A percentile compares a stretch with the other conserved stretches of the same genome.
phyloP scores from a whole-genome alignment of 805 yeast genomes.

The Lachancea fermentati region DNA sequence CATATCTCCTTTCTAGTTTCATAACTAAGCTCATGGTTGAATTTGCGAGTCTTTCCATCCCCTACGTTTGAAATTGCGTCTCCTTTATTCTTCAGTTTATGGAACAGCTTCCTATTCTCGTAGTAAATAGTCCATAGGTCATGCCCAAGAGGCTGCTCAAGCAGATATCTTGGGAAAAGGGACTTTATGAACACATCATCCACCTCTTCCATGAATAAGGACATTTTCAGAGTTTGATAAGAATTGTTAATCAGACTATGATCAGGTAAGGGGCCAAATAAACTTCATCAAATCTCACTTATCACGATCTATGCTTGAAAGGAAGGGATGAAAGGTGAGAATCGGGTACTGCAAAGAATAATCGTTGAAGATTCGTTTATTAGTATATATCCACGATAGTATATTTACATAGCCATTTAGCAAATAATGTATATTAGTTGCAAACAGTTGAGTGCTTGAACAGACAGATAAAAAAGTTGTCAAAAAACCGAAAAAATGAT shows the following conservation, averaged over 20 bases:
- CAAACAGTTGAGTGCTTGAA: conserved; percentile 22
- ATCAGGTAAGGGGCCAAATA: no score
- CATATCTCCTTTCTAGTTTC: conserved; percentile 28
- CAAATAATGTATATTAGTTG: conserved; percentile 1
- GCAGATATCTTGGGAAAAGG: conserved; percentile 27
- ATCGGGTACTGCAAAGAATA: no score
- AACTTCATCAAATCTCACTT: no score
- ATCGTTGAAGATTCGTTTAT: conserved; percentile 26
- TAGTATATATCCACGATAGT: conserved; percentile 8
- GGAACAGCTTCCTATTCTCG: conserved; percentile 24
- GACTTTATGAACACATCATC: conserved; percentile 24
- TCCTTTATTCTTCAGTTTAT: conserved; percentile 15
- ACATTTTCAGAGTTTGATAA: no score
- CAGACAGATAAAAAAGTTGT: conserved; percentile 2
- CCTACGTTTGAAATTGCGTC: conserved; percentile 3
- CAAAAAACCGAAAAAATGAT: neutral
- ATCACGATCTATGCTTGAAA: no score
- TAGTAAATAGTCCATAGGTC: conserved; percentile 24
- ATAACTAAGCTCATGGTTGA: conserved; percentile 12
- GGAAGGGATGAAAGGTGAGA: no score
- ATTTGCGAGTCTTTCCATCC: conserved; percentile 3
- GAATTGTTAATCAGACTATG: no score
- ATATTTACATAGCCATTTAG: conserved; percentile 10
- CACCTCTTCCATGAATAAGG: conserved; percentile 22
- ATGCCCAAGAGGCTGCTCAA: conserved; percentile 31